Evolutionary conservation across 2,329 filamentous ascomycete genomes (phyloP).

Genomic region (Epichloe sp.): DNA sequence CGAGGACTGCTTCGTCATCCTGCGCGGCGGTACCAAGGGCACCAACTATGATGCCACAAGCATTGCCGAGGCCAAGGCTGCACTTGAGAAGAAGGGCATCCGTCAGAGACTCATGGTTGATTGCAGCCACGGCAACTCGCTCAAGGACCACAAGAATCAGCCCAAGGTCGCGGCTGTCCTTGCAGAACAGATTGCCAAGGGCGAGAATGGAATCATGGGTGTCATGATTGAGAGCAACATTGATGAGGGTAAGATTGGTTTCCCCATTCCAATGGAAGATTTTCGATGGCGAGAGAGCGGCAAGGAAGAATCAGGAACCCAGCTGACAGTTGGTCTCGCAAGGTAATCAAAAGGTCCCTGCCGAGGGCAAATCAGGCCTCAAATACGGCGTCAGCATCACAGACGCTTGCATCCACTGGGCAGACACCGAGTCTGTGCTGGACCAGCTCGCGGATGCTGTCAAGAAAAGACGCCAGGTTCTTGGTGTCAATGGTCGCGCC

Average conservation of each 20-base stretch:
- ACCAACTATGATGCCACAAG: constrained; percentile 87
- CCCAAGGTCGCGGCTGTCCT: constrained; percentile 61
- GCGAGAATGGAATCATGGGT: constrained; percentile 79
- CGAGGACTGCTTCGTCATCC: constrained; percentile 92
- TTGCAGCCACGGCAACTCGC: constrained; percentile 95
- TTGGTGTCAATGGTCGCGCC: not conserved
- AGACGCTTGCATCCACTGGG: constrained; percentile 93
- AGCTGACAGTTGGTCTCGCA: not conserved
- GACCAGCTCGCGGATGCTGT: constrained; percentile 80
- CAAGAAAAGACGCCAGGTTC: constrained; percentile 47
- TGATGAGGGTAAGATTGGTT: constrained; percentile 48
- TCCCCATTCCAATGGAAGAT: not conserved
- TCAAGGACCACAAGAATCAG: constrained; percentile 95
- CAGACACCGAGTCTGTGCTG: constrained; percentile 65
- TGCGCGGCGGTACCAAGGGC: constrained; percentile 80
- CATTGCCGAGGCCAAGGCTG: constrained; percentile 67
- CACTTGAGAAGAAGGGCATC: constrained; percentile 57
- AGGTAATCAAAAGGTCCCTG: constrained; percentile 67
- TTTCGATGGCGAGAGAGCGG: not conserved
- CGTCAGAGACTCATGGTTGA: constrained; percentile 88
- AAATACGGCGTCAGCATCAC: constrained; percentile 92
- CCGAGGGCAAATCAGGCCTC: constrained; percentile 63
- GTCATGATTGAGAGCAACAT: constrained; percentile 99
- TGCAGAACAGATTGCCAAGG: constrained; percentile 72
- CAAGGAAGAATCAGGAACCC: not conserved